Percentiles rank a stretch among this genome's conserved stretches.
phyloP scores from a whole-genome alignment of 2,329 filamentous ascomycete genomes.

The Fusarium acutatum region DNA sequence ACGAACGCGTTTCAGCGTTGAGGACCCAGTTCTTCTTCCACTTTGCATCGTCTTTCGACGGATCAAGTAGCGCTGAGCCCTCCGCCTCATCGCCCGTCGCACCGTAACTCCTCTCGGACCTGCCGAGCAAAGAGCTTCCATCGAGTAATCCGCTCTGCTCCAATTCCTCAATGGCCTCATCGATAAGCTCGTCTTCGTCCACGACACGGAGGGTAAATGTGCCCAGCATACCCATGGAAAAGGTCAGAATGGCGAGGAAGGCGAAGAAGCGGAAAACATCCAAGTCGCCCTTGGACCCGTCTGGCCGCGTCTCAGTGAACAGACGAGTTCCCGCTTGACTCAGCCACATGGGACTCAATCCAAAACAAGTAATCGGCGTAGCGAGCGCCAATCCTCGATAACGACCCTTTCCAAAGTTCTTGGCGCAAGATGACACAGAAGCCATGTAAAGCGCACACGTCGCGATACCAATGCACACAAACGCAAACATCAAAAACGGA shows the following conservation, averaged over 20 bases:
- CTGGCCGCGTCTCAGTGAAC: slow-evolving; percentile 73
- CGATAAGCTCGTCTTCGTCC: slow-evolving; percentile 86
- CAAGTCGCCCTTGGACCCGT: slow-evolving; percentile 70
- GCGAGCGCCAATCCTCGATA: slow-evolving; percentile 90
- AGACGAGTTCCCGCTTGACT: slow-evolving; percentile 85
- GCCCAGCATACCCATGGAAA: slow-evolving; percentile 76
- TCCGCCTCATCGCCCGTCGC: slow-evolving; percentile 62
- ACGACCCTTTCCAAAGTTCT: slow-evolving; percentile 93
- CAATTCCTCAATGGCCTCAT: slow-evolving; percentile 89
- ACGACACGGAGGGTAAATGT: slow-evolving; percentile 79
- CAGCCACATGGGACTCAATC: slow-evolving; percentile 94
- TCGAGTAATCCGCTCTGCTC: slow-evolving; percentile 86
- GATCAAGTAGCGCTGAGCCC: slow-evolving; percentile 52
- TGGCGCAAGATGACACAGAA: slow-evolving; percentile 93
- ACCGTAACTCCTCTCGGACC: slow-evolving; percentile 67
- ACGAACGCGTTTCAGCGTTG: slow-evolving; percentile 88
- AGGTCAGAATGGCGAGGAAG: slow-evolving; percentile 79
- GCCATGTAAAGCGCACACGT: slow-evolving; percentile 91
- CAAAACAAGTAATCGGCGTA: slow-evolving; percentile 90
- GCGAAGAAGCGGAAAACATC: slow-evolving; percentile 88
- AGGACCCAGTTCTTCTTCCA: slow-evolving; percentile 89
- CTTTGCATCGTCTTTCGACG: slow-evolving; percentile 57
- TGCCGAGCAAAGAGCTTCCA: slow-evolving; percentile 75
- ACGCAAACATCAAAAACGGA: slow-evolving; percentile 83
- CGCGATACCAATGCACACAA: slow-evolving; percentile 81